These are phyloP conservation scores for Erythrophleum fordii DNA, from an alignment of 306 rosid genomes.

Conservation along the genomic window DNA sequence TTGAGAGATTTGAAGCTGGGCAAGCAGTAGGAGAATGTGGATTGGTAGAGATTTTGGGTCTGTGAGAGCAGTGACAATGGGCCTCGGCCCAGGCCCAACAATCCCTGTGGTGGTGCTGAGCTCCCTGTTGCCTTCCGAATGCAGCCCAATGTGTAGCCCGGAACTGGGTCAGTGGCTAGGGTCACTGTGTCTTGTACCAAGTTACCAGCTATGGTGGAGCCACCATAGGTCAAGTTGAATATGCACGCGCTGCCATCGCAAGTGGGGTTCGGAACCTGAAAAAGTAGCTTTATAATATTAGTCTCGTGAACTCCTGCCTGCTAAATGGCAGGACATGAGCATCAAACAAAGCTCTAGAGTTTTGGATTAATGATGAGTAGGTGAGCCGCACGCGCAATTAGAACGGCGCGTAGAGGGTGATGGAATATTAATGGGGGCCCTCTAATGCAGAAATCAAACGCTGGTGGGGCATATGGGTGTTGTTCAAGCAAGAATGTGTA, in stretches of 20 bases:
- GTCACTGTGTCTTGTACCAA: slow-evolving; percentile 74
- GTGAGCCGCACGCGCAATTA: slow-evolving; percentile 27
- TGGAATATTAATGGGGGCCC: background rate
- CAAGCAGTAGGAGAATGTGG: slow-evolving; percentile 93
- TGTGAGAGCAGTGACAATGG: slow-evolving; percentile 77
- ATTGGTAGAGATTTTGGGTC: slow-evolving; percentile 73
- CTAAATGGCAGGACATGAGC: background rate
- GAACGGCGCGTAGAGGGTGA: background rate
- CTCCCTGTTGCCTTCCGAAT: slow-evolving; percentile 66
- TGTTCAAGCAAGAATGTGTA: background rate
- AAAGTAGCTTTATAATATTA: slow-evolving; percentile 7
- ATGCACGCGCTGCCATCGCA: slow-evolving; percentile 68
- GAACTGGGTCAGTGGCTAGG: slow-evolving; percentile 70
- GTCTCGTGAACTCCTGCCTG: slow-evolving; percentile 56
- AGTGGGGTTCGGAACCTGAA: slow-evolving; percentile 87
- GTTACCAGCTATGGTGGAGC: slow-evolving; percentile 67
- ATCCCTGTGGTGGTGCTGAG: slow-evolving; percentile 79
- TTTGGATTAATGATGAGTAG: background rate
- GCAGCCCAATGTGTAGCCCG: slow-evolving; percentile 77
- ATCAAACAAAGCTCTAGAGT: background rate
- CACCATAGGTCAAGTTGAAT: slow-evolving; percentile 84
- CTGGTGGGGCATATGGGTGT: background rate
- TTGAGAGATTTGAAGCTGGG: slow-evolving; percentile 82
- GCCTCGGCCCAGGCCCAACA: slow-evolving; percentile 96
- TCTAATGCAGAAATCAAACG: background rate